These are phyloP conservation scores for Ophiorrhiza pumila DNA, from an alignment of 257 asterid genomes.

Conservation along the genomic window DNA sequence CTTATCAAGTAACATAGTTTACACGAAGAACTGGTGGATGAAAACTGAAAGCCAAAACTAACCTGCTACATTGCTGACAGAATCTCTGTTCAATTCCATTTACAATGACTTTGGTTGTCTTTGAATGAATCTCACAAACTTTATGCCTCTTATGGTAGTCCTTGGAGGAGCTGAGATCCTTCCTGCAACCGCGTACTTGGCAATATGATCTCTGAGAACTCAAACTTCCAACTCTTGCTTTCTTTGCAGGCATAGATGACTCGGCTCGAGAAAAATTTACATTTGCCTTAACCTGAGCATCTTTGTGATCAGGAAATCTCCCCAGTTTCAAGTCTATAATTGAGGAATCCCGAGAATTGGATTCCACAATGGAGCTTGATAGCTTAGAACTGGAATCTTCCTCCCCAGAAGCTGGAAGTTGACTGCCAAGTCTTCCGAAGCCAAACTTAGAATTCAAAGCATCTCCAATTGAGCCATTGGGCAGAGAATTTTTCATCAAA, in stretches of 20 bases:
- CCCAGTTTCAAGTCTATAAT: slow-evolving; percentile 43
- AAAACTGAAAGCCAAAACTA: background rate
- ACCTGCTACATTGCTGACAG: slow-evolving; percentile 61
- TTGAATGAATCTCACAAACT: slow-evolving; percentile 51
- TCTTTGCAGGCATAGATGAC: slow-evolving; percentile 28
- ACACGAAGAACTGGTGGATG: background rate
- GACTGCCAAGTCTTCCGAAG: slow-evolving; percentile 7
- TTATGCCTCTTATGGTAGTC: slow-evolving; percentile 49
- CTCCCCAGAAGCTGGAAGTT: slow-evolving; percentile 20
- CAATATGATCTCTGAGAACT: slow-evolving; percentile 32
- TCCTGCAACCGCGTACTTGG: slow-evolving; percentile 45
- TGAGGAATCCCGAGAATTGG: slow-evolving; percentile 26
- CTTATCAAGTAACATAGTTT: background rate
- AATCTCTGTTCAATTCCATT: slow-evolving; percentile 48
- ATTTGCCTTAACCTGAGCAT: slow-evolving; percentile 11
- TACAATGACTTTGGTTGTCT: slow-evolving; percentile 40
- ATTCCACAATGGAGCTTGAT: slow-evolving; percentile 28
- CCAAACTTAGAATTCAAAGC: slow-evolving; percentile 17
- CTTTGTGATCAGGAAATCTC: slow-evolving; percentile 31
- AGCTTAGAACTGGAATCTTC: slow-evolving; percentile 32
- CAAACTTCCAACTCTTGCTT: slow-evolving; percentile 33
- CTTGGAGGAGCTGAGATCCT: slow-evolving; percentile 41
- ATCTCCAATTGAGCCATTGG: slow-evolving; percentile 28
- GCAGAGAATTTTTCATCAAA: slow-evolving; percentile 18
- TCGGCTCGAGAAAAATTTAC: slow-evolving; percentile 22